Conservation (phyloP, 352 stramenopile genomes). For the Vaucheria bursata region DNA sequence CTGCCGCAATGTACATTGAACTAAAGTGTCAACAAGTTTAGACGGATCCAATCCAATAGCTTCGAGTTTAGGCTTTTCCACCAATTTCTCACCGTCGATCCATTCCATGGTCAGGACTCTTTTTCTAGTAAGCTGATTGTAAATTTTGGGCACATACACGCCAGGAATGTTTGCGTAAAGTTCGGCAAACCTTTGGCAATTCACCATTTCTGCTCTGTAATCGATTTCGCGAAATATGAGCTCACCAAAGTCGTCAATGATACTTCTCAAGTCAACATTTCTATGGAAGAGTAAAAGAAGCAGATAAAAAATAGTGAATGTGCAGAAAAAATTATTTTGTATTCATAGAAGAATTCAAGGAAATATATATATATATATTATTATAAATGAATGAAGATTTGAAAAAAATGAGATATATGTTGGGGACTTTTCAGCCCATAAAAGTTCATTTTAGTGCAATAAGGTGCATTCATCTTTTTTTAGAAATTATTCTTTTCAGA, state of each 20-base stretch:
- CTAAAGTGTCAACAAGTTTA: constrained; percentile 62
- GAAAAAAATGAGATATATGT: too few relatives aligned
- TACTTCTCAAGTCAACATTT: constrained; percentile 61
- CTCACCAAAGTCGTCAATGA: constrained; percentile 74
- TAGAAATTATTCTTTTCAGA: too few relatives aligned
- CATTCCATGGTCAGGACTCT: constrained; percentile 76
- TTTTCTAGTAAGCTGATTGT: constrained; percentile 61
- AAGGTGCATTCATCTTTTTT: too few relatives aligned
- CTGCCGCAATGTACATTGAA: constrained; percentile 65
- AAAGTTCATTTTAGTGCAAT: too few relatives aligned
- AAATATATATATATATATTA: too few relatives aligned
- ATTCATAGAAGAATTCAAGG: too few relatives aligned
- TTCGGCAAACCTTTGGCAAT: constrained; percentile 67
- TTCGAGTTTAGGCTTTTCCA: constrained; percentile 28
- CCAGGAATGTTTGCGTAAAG: constrained; percentile 58
- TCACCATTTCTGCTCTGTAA: constrained; percentile 69
- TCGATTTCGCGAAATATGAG: constrained; percentile 75
- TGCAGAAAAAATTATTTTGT: too few relatives aligned
- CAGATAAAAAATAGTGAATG: too few relatives aligned
- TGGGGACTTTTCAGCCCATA: too few relatives aligned
- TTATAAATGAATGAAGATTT: too few relatives aligned
- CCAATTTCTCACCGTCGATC: constrained; percentile 49
- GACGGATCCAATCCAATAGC: constrained; percentile 35
- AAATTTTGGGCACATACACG: constrained; percentile 55
- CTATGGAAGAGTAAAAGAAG: too few relatives aligned